Conservation (phyloP, 352 stramenopile genomes). For the Phytophthora hibernalis region DNA sequence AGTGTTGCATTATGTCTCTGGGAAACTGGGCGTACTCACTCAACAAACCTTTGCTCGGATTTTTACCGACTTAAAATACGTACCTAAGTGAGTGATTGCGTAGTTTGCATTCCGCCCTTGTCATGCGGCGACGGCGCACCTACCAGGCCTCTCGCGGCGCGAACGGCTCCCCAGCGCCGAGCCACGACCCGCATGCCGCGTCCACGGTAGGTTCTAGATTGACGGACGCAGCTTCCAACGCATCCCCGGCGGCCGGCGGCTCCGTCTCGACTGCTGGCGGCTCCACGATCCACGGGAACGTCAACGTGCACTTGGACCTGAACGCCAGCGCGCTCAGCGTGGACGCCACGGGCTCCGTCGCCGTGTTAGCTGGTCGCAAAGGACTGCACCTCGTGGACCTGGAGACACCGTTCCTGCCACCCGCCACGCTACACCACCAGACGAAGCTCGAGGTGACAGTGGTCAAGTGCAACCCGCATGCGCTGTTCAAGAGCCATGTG, state of each 20-base stretch:
- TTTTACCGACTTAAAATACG: background rate
- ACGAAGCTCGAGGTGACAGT: slow-evolving; percentile 85
- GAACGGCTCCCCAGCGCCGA: background rate
- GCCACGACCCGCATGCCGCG: background rate
- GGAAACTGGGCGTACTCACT: no score
- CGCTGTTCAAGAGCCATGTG: slow-evolving; percentile 67
- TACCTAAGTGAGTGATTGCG: background rate
- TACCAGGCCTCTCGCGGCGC: slow-evolving; percentile 21
- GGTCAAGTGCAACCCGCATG: slow-evolving; percentile 81
- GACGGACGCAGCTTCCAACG: slow-evolving; percentile 9
- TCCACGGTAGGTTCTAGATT: background rate
- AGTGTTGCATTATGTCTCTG: no score
- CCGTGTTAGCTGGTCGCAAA: slow-evolving; percentile 69
- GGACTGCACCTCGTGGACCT: slow-evolving; percentile 81
- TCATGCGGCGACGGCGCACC: slow-evolving; percentile 32
- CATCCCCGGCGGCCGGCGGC: slow-evolving; percentile 13
- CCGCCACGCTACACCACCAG: slow-evolving; percentile 74
- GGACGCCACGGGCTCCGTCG: slow-evolving; percentile 71
- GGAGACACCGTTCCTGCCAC: slow-evolving; percentile 64
- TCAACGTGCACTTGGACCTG: slow-evolving; percentile 69
- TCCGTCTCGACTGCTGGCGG: slow-evolving; percentile 21
- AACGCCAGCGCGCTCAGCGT: slow-evolving; percentile 76
- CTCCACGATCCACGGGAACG: slow-evolving; percentile 58
- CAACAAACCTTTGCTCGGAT: no score
- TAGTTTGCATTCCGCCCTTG: background rate